Base-by-base conservation (phyloP, 305 asterid species). In the Ilex paraguariensis region DNA sequence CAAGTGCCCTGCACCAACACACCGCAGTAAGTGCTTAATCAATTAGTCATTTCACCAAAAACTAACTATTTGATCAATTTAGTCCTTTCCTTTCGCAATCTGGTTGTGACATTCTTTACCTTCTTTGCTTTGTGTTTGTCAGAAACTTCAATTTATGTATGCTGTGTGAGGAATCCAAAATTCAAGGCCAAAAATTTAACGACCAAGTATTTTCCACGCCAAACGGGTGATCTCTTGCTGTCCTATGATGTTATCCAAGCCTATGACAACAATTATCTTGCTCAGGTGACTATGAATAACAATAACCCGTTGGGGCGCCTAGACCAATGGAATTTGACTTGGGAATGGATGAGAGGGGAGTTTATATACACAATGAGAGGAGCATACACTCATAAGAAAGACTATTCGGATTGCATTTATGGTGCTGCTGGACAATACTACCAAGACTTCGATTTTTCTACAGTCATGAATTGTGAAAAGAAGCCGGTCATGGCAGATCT, bases 331-430 rank as follows among this genome's bases (percentile, higher is more conserved):
- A 77, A 77, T 7, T 48, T 77, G 61, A 73, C 79, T 14, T 73
- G 79, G 71, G 73, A 77, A 55, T 77, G 82, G 79, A 77, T 62
- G 82, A 54, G 77, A 55, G 79, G 75, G 3, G 77, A 77, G 65
- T 77, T 73, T 42, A 67, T 73, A 17, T 59, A 54, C 10, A 15
- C 72, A 0, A 73, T 77, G 79, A 70, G 60, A 42, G 82, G 82
- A 31, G 79, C 77, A 5, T 64, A 70, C 51, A 54, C 77, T 33
- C 65, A 69, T 15, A 50, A 17, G 31, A 67, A 57, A 33, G 77
- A 73, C 11, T 21, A 28, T 10, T 48, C 70, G 0, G 63, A 64
- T 9, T 77, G 72, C 72, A 73, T 62, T 11, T 73, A 70, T 13
- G 79, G 77, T 3, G 28, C 67, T 7, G 69, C 76, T 6, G 72